Conservation (phyloP, 1,139 yeast genomes). For the Candida pseudoviswanathii region DNA sequence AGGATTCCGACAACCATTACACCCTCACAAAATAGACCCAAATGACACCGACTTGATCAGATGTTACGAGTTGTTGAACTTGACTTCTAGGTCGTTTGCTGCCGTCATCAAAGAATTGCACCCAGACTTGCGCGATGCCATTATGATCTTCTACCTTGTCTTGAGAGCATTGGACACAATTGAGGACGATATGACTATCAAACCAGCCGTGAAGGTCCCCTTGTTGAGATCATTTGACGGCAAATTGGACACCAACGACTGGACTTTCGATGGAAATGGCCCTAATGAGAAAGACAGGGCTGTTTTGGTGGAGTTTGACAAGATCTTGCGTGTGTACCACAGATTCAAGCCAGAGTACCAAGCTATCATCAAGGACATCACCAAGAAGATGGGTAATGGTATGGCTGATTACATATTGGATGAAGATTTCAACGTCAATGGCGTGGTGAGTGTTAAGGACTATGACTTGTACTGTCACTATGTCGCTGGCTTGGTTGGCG, state of each 20-base stretch:
- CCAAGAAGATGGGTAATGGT: conserved; percentile 90
- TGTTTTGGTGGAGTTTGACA: conserved; percentile 76
- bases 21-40: conserved; percentile 29
- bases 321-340: conserved; percentile 70
- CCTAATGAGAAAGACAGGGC: conserved; percentile 80
- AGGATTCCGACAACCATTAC: conserved; percentile 55
- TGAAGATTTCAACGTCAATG: conserved; percentile 76
- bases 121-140: conserved; percentile 82
- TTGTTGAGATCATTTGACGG: conserved; percentile 68
- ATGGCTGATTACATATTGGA: conserved; percentile 93
- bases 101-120: conserved; percentile 90
- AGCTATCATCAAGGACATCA: conserved; percentile 74
- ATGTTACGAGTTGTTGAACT: conserved; percentile 68
- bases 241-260: conserved; percentile 62
- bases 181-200: conserved; percentile 94
- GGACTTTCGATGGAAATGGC: conserved; percentile 79
- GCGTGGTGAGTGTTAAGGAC: conserved; percentile 76
- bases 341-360: conserved; percentile 75
- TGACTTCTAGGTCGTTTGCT: conserved; percentile 88
- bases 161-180: conserved; percentile 93
- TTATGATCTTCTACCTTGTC: conserved; percentile 81
- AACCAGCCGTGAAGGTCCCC: conserved; percentile 70
- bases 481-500: conserved; percentile 98
- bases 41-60: conserved; percentile 35
- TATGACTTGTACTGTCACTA: conserved; percentile 93